These are phyloP conservation scores for Stachybotrys chartarum DNA, from an alignment of 2,329 filamentous ascomycete genomes.

Conservation along the genomic window DNA sequence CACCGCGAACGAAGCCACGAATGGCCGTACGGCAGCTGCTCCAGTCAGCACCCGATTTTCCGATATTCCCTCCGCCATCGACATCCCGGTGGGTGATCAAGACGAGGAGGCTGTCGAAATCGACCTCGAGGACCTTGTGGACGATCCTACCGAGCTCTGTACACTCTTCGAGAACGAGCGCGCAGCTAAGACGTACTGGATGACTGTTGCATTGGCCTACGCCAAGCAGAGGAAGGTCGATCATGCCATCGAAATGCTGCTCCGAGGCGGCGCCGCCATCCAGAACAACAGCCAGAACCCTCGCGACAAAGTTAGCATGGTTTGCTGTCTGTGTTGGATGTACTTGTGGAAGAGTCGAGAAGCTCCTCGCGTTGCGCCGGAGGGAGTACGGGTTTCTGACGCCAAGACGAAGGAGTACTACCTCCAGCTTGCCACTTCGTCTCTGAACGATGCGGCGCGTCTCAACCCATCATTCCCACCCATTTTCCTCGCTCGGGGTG, in stretches of 20 bases:
- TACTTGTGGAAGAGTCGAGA: slow-evolving; percentile 84
- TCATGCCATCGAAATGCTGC: slow-evolving; percentile 67
- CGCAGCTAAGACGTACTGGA: slow-evolving; percentile 89
- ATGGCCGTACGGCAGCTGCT: slow-evolving; percentile 25
- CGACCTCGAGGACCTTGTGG: slow-evolving; percentile 80
- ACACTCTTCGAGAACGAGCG: slow-evolving; percentile 91
- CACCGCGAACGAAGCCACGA: slow-evolving; percentile 33
- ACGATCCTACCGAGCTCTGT: slow-evolving; percentile 92
- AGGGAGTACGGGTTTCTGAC: slow-evolving; percentile 59
- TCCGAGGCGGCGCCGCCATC: slow-evolving; percentile 65
- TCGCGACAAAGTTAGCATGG: slow-evolving; percentile 78
- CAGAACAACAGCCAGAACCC: slow-evolving; percentile 63
- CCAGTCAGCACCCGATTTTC: slow-evolving; percentile 52
- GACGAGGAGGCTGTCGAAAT: slow-evolving; percentile 81
- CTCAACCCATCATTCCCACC: slow-evolving; percentile 91
- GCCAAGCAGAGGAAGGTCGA: slow-evolving; percentile 93
- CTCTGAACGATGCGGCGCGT: slow-evolving; percentile 89
- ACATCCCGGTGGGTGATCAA: slow-evolving; percentile 57
- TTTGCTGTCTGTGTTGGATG: slow-evolving; percentile 84
- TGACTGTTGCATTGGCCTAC: slow-evolving; percentile 94
- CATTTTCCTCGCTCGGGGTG: slow-evolving; percentile 83
- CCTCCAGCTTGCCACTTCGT: slow-evolving; percentile 81
- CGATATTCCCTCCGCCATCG: slow-evolving; percentile 58
- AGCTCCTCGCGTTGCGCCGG: slow-evolving; percentile 56
- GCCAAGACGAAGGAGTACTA: slow-evolving; percentile 90